Evolutionary conservation across 176 grass and related monocot species (phyloP), one percentile per base, ranked within the genome.

Genomic region (Guadua angustifolia): DNA sequence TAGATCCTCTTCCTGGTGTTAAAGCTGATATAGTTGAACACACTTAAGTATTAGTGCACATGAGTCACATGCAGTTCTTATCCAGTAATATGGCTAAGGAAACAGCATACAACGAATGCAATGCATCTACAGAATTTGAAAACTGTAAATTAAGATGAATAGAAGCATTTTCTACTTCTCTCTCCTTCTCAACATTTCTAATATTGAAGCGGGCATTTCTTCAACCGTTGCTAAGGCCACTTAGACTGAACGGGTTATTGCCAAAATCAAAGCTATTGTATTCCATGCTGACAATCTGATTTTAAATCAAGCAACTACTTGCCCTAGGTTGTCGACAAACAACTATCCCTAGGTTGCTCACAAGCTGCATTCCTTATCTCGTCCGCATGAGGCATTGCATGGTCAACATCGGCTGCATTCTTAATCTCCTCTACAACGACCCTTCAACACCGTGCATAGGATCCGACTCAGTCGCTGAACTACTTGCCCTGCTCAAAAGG

Each of bases 1-100:
- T 72, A 92, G 47, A 90, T 99, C 93, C 86, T 94, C 93, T 90
- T 90, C 96, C 77, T 91, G 93, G 79, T 99, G 96, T 53, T 99
- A 93, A 21, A 99, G 93, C 72, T 88, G 83, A 77, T 99, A 11
- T 2, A 45, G 1, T 45, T 11, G 7, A 45, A 16, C 7, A 58
- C 1, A 52, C 9, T 9, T n/a, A 57, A 57, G 19, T 8, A 21
- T 9, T 57, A n/a, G 7, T n/a, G 53, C 53, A 57, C 19, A 57
- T 1, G 53, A 57, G 53, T 57, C 19, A 0, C 53, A 57, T n/a
- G 19, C 53, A 57, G 55, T 63, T 74, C 4, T 50, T 49, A 11
- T 64, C 43, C 7, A 71, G 59, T 22, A 49, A 47, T 69, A 58
- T 38, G 19, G 19, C 21, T 9, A 39, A 66, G 11, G 62, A 2